Conservation (phyloP, 352 stramenopile species). For the Pythium periplocum region DNA sequence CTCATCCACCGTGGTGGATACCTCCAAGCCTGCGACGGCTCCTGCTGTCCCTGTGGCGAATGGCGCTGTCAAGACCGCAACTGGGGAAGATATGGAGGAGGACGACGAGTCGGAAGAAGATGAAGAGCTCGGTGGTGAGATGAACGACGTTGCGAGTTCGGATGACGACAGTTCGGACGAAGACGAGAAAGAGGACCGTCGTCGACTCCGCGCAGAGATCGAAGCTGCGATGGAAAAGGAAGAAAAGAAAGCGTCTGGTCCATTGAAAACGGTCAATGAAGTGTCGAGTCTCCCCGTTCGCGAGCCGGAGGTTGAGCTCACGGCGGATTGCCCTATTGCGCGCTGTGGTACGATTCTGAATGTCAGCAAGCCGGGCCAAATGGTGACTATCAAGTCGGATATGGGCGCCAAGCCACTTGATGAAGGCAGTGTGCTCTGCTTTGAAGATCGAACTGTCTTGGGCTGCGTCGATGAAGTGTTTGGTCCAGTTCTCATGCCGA, state of each 20-base stretch:
- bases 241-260: slow-evolving; percentile 38
- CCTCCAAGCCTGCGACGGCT: slow-evolving; percentile 9
- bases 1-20: slow-evolving; percentile 16
- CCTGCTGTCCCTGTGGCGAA: background rate
- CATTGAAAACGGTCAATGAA: slow-evolving; percentile 66
- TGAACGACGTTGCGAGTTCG: slow-evolving; percentile 2
- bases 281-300: slow-evolving; percentile 46
- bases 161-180: slow-evolving; percentile 23
- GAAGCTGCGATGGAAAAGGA: slow-evolving; percentile 75
- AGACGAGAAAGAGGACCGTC: slow-evolving; percentile 21
- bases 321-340: slow-evolving; percentile 57
- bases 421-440: slow-evolving; percentile 78
- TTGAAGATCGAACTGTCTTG: slow-evolving; percentile 68
- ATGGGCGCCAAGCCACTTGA: slow-evolving; percentile 53
- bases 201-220: slow-evolving; percentile 62
- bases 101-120: slow-evolving; percentile 14
- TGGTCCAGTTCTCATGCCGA: slow-evolving; percentile 76
- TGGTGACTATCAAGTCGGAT: slow-evolving; percentile 78
- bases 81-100: slow-evolving; percentile 6
- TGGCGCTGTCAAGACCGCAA: background rate
- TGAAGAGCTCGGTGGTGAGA: background rate
- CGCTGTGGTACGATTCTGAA: slow-evolving; percentile 65
- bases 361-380: slow-evolving; percentile 49
- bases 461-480: slow-evolving; percentile 85
- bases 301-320: slow-evolving; percentile 67